phyloP scores from a whole-genome alignment of 805 yeast species.

The Suhomyces prunicola region DNA sequence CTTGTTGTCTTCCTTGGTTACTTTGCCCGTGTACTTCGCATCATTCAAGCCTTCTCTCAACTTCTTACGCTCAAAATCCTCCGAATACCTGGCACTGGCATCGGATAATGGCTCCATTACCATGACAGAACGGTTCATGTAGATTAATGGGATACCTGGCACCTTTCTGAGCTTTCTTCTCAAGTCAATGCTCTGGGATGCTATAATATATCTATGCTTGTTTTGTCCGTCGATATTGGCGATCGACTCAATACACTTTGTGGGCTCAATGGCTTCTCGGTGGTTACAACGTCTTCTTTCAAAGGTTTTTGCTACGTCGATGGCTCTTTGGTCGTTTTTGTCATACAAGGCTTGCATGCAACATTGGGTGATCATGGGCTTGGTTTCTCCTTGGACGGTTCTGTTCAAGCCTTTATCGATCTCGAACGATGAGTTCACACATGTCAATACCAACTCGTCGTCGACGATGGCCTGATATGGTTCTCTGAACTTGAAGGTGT shows the following conservation, averaged over 20 bases:
- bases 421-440: conserved; percentile 68
- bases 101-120: conserved; percentile 90
- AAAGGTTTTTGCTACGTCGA: conserved; percentile 72
- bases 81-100: conserved; percentile 47
- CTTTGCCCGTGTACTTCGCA: conserved; percentile 44
- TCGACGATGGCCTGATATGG: conserved; percentile 92
- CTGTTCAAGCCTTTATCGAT: conserved; percentile 75
- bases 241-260: conserved; percentile 72
- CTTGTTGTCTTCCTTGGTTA: conserved; percentile 17
- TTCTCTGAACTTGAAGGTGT: conserved; percentile 87
- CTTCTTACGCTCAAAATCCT: conserved; percentile 60
- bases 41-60: conserved; percentile 78
- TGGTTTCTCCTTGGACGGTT: conserved; percentile 80
- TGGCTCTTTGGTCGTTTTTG: conserved; percentile 68
- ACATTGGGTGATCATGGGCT: conserved; percentile 93
- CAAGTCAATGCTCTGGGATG: conserved; percentile 71
- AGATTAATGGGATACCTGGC: conserved; percentile 89
- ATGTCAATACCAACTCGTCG: conserved; percentile 66
- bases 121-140: conserved; percentile 89
- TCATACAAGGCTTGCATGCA: conserved; percentile 83
- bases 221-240: conserved; percentile 71
- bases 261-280: conserved; percentile 58
- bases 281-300: conserved; percentile 96
- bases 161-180: conserved; percentile 66
- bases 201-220: conserved; percentile 88